phyloP scores from a whole-genome alignment of 345 rosid genomes.

The Isatis tinctoria region DNA sequence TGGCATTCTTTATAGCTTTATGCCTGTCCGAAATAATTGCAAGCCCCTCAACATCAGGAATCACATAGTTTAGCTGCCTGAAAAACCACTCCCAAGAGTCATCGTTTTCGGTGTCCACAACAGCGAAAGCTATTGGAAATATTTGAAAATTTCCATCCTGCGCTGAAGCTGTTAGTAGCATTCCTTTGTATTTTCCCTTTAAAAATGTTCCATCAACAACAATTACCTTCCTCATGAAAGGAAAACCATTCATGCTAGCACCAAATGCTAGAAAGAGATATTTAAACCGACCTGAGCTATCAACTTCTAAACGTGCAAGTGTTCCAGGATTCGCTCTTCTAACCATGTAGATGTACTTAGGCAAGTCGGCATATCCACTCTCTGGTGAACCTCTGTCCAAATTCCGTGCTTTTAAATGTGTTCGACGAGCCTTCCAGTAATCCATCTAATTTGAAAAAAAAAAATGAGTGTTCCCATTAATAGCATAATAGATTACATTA shows the following conservation, averaged over 20 bases:
- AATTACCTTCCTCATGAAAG: not conserved
- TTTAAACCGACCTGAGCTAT: not conserved
- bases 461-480: no score
- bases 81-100: not conserved
- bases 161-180: not conserved
- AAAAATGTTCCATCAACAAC: not conserved
- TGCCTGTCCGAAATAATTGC: not conserved
- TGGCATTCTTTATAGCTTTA: not conserved
- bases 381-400: not conserved
- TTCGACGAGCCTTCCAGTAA: not conserved
- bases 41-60: not conserved
- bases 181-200: not conserved
- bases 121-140: not conserved
- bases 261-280: not conserved
- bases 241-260: not conserved
- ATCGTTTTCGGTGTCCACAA: not conserved
- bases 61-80: not conserved
- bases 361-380: not conserved
- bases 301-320: not conserved
- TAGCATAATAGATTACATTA: no score
- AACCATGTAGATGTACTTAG: not conserved
- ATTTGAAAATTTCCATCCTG: not conserved
- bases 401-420: not conserved
- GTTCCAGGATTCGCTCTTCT: not conserved
- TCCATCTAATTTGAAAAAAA: not conserved